phyloP scores from a whole-genome alignment of 139 green algal genomes.

The Haematococcus lacustris region DNA sequence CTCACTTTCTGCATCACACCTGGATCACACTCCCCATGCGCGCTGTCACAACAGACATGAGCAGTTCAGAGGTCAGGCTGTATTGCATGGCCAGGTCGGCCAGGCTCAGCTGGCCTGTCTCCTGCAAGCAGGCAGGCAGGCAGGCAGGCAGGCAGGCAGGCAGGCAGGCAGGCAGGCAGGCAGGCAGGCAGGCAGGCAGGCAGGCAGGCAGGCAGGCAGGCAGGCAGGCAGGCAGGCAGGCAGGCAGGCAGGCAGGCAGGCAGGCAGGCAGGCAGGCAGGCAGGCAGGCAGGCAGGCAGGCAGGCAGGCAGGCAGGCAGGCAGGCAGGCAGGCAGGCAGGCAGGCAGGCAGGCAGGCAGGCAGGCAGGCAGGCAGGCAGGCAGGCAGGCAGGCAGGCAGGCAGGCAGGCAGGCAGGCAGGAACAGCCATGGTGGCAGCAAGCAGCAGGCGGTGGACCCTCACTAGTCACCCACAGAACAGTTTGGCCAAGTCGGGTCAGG shows the following conservation, averaged over 20 bases:
- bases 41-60: slow-evolving; percentile 43
- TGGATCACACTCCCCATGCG: slow-evolving; percentile 53
- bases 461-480: no score
- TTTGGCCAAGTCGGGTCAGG: no score
- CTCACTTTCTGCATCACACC: no score
- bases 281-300: no score
- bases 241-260: no score
- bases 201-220: no score
- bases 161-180: slow-evolving; percentile 15
- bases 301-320: no score
- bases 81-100: slow-evolving; percentile 77
- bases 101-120: slow-evolving; percentile 51
- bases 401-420: slow-evolving; percentile 14
- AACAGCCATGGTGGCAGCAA: background rate
- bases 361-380: slow-evolving; percentile 1
- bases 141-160: slow-evolving; percentile 10
- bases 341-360: no score
- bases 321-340: no score
- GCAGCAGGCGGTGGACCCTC: no score
- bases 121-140: slow-evolving; percentile 29
- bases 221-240: no score
- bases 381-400: slow-evolving; percentile 17
- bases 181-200: slow-evolving; percentile 13
- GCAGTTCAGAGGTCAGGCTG: slow-evolving; percentile 67
- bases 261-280: no score